phyloP scores from a whole-genome alignment of 2,329 filamentous ascomycete genomes.

The Cladophialophora exuberans region DNA sequence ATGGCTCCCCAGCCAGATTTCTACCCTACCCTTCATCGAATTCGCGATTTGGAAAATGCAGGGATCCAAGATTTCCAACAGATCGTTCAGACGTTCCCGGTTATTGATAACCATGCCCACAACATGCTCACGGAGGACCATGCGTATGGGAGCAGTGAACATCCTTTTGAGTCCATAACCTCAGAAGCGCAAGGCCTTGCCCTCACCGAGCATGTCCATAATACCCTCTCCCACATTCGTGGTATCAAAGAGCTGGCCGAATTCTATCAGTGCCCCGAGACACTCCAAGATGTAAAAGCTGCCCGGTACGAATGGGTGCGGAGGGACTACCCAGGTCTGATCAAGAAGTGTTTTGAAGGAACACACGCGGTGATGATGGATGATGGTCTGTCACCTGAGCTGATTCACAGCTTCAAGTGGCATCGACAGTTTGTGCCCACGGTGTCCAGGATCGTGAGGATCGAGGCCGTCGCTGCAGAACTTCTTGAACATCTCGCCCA shows the following conservation, averaged over 20 bases:
- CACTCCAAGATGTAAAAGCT: conserved; percentile 61
- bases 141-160: conserved; percentile 36
- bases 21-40: conserved; percentile 39
- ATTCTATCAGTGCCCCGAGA: conserved; percentile 66
- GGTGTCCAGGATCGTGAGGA: conserved; percentile 72
- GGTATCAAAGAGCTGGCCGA: conserved; percentile 69
- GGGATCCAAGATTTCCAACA: conserved; percentile 38
- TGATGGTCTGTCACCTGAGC: conserved; percentile 66
- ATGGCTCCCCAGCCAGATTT: conserved; percentile 27
- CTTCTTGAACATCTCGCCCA: conserved; percentile 59
- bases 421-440: conserved; percentile 68
- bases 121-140: conserved; percentile 44
- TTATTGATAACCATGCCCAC: conserved; percentile 55
- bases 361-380: conserved; percentile 78
- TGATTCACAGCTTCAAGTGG: conserved; percentile 64
- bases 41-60: conserved; percentile 29
- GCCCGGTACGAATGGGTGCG: conserved; percentile 53
- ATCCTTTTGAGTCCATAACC: conserved; percentile 64
- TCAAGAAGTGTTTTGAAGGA: conserved; percentile 67
- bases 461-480: conserved; percentile 71
- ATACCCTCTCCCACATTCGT: conserved; percentile 70
- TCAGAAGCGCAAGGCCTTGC: conserved; percentile 74
- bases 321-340: conserved; percentile 60
- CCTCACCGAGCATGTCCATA: conserved; percentile 59
- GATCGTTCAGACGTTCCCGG: conserved; percentile 44